Evolutionary conservation across 148 eudicot species (phyloP).

Genomic region (Vaccinium myrtillus): DNA sequence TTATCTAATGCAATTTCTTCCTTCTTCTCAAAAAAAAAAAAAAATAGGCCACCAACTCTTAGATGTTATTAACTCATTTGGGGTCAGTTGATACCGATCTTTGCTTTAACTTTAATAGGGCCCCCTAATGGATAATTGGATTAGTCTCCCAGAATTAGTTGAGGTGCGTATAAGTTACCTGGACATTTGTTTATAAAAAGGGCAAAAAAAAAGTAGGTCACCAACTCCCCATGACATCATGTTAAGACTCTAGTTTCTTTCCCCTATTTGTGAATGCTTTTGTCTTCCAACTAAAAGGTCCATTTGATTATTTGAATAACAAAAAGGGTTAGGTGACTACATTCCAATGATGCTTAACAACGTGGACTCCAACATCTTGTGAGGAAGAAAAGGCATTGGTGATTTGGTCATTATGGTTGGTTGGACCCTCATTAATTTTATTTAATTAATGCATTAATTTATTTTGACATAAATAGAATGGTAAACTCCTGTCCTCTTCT

Average conservation of each 20-base stretch:
- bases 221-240: slow-evolving; percentile 5
- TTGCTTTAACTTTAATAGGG: too few relatives aligned
- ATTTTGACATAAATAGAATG: neutral
- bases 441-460: neutral
- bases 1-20: too few relatives aligned
- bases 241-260: neutral
- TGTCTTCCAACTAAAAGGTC: neutral
- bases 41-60: too few relatives aligned
- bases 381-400: neutral
- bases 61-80: too few relatives aligned
- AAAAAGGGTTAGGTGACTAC: neutral
- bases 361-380: neutral
- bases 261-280: neutral
- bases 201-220: neutral
- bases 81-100: too few relatives aligned
- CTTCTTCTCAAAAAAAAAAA: too few relatives aligned
- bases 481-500: neutral
- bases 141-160: too few relatives aligned
- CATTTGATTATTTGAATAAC: neutral
- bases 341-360: neutral
- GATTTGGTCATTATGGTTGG: neutral
- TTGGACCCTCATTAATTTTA: neutral
- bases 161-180: too few relatives aligned
- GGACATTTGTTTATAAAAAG: too few relatives aligned
- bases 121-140: too few relatives aligned